Percentiles rank a stretch among this genome's conserved stretches.
These are phyloP conservation scores for Samsoniella hepiali DNA, from an alignment of 2,329 filamentous ascomycete genomes.

Conservation along the genomic window DNA sequence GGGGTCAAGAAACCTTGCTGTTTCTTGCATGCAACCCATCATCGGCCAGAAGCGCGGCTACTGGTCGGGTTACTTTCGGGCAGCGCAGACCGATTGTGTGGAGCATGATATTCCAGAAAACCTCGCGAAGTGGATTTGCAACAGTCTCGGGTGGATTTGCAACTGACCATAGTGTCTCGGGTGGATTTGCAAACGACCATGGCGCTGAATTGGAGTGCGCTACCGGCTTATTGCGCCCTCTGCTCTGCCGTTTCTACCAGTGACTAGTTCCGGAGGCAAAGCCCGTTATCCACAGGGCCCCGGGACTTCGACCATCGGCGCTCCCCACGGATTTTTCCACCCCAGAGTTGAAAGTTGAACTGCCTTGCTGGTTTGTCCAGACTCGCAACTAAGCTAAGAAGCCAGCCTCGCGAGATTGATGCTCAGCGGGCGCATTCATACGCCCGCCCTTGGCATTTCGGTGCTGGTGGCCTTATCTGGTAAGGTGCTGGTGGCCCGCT, in stretches of 20 bases:
- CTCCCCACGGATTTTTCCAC: neutral
- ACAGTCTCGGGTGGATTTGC: neutral
- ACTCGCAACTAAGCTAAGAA: neutral
- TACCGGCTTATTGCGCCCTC: neutral
- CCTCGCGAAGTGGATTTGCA: neutral
- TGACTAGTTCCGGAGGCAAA: neutral
- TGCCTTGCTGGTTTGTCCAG: neutral
- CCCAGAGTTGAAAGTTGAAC: neutral
- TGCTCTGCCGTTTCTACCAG: neutral
- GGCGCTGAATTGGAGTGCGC: neutral
- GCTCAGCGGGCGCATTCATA: neutral
- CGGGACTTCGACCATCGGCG: neutral
- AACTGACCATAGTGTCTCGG: neutral
- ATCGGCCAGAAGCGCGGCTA: neutral
- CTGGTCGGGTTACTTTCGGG: conserved; percentile 9
- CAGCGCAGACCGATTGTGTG: neutral
- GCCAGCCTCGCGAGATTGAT: neutral
- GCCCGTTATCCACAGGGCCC: neutral
- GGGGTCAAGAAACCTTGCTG: neutral
- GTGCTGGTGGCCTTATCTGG: neutral
- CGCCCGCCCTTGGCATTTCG: neutral
- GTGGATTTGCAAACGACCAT: neutral
- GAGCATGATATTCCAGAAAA: neutral
- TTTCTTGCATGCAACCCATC: neutral
- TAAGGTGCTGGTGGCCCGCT: neutral